These are phyloP conservation scores for Orbilia oligospora DNA, from an alignment of 2,329 filamentous ascomycete species.

Conservation along the genomic window DNA sequence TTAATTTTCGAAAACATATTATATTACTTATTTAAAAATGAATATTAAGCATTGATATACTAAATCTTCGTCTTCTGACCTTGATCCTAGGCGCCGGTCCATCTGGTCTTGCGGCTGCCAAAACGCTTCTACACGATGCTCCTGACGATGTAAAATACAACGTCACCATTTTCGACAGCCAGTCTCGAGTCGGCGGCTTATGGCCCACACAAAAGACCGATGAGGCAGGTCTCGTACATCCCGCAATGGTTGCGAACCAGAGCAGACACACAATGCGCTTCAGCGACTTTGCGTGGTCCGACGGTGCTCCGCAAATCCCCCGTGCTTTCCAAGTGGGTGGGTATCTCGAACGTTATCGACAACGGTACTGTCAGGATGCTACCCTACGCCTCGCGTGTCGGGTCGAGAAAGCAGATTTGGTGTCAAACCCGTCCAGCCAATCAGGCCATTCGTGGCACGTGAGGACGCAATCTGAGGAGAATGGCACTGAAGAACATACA, in stretches of 20 bases:
- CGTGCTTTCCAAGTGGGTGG: conserved; percentile 81
- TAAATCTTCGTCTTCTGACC: background rate
- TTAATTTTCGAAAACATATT: background rate
- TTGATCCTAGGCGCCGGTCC: conserved; percentile 75
- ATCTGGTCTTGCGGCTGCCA: conserved; percentile 78
- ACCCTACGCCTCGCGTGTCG: conserved; percentile 71
- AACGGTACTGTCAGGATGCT: conserved; percentile 72
- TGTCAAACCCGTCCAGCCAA: conserved; percentile 20
- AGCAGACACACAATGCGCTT: conserved; percentile 82
- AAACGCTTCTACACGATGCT: conserved; percentile 77
- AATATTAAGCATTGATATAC: background rate
- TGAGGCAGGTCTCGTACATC: conserved; percentile 72
- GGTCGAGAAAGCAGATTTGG: conserved; percentile 68
- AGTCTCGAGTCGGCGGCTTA: conserved; percentile 79
- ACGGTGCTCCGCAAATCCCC: conserved; percentile 76
- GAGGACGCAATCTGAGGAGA: conserved; percentile 66
- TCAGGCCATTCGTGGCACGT: conserved; percentile 68
- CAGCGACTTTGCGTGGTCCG: conserved; percentile 80
- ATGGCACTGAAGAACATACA: conserved; percentile 68
- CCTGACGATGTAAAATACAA: conserved; percentile 72
- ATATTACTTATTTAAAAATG: background rate
- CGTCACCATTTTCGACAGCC: conserved; percentile 79
- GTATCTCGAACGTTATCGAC: conserved; percentile 78
- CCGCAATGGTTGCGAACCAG: conserved; percentile 80
- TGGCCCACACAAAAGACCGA: conserved; percentile 76